These are phyloP conservation scores for Trichoderma gamsii DNA, from an alignment of 495 filamentous ascomycete genomes.

Conservation along the genomic window DNA sequence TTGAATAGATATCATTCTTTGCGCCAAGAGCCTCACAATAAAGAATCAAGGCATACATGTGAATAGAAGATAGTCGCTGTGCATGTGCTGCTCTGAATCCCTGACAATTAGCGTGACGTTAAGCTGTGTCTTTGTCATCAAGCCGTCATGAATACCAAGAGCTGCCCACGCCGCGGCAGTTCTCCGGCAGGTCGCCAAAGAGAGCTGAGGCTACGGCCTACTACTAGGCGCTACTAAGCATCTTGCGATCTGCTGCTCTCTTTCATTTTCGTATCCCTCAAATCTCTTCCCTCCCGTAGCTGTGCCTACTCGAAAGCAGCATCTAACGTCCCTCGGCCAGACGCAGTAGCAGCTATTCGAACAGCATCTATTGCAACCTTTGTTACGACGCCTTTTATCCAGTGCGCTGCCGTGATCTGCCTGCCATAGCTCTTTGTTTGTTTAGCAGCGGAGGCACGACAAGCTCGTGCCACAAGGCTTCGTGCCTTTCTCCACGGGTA, in stretches of 20 bases:
- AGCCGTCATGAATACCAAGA: slow-evolving; percentile 1
- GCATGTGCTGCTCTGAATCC: too few species aligned
- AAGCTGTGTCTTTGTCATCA: slow-evolving; percentile 6
- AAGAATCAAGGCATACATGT: too few species aligned
- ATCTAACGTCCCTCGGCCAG: not conserved
- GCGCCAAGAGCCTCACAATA: too few species aligned
- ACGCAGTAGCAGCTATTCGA: not conserved
- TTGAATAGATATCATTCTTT: too few species aligned
- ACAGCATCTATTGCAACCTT: not conserved
- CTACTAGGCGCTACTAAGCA: not conserved
- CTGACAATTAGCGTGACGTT: too few species aligned
- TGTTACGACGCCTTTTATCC: not conserved
- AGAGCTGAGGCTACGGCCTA: not conserved
- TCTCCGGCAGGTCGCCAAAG: not conserved
- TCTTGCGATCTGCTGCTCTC: not conserved
- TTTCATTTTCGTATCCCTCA: not conserved
- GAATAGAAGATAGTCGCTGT: too few species aligned
- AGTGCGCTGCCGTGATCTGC: not conserved
- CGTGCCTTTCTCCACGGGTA: not conserved
- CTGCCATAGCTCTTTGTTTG: not conserved
- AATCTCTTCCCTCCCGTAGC: not conserved
- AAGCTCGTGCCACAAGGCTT: slow-evolving; percentile 7
- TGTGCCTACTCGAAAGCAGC: not conserved
- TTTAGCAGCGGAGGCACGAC: not conserved
- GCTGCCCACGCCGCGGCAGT: not conserved